Evolutionary conservation across 495 filamentous ascomycete genomes (phyloP).

Genomic region (Xylaria telfairii): DNA sequence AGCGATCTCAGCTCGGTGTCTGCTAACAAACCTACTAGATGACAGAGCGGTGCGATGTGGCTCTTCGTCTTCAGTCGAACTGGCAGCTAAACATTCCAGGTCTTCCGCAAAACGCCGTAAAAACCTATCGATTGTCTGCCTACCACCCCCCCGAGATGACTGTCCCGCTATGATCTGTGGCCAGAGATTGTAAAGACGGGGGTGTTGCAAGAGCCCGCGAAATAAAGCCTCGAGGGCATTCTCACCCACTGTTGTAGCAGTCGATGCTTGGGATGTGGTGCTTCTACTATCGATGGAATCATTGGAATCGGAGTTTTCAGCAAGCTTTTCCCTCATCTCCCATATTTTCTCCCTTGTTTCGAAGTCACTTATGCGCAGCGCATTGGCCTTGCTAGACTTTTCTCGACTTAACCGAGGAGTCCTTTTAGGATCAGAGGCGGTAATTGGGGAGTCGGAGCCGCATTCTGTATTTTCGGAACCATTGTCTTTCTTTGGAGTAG

Average conservation of each 20-base stretch:
- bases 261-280: background rate
- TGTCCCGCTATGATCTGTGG: background rate
- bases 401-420: background rate
- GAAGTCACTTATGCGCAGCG: too few species aligned
- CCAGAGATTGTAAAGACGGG: constrained; percentile 5
- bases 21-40: background rate
- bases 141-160: background rate
- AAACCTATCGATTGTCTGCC: constrained; percentile 2
- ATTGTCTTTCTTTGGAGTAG: background rate
- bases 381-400: background rate
- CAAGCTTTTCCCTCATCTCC: background rate
- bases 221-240: background rate
- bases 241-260: constrained; percentile 4
- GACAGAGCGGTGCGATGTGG: background rate
- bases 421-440: background rate
- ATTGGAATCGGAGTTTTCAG: background rate
- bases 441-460: background rate
- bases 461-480: background rate
- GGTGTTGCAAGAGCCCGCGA: background rate
- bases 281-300: background rate
- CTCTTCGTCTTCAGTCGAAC: background rate
- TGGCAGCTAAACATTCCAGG: background rate
- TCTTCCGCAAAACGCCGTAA: constrained; percentile 3
- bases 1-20: background rate
- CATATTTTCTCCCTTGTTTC: too few species aligned